Evolutionary conservation across 2,329 filamentous ascomycete genomes (phyloP).

Genomic region (Lasiodiplodia theobromae): DNA sequence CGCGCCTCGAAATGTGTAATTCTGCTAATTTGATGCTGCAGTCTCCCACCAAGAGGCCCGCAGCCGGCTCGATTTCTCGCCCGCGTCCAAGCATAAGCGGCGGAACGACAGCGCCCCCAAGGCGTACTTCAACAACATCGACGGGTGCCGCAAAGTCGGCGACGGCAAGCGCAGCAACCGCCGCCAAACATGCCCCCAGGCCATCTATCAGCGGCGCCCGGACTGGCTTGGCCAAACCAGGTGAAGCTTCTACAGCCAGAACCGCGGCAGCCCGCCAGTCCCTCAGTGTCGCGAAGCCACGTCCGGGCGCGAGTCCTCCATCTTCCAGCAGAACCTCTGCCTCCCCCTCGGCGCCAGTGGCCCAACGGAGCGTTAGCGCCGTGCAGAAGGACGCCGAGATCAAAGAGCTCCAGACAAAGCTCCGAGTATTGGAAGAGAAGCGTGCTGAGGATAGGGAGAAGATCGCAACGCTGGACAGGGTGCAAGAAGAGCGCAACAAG

Average conservation of each 20-base stretch:
- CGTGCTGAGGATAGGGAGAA: conserved; percentile 84
- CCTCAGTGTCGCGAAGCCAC: conserved; percentile 13
- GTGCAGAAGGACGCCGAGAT: conserved; percentile 63
- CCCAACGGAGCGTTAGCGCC: conserved; percentile 21
- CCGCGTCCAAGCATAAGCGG: conserved; percentile 28
- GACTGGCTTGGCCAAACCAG: conserved; percentile 11
- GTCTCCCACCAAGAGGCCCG: conserved; percentile 29
- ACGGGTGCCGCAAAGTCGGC: conserved; percentile 22
- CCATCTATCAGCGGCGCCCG: conserved; percentile 23
- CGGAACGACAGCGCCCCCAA: conserved; percentile 18
- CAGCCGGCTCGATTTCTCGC: conserved; percentile 31
- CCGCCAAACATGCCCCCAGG: conserved; percentile 7
- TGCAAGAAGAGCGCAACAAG: conserved; percentile 78
- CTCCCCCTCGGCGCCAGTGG: conserved; percentile 19
- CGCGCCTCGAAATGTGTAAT: background rate
- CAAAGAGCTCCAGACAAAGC: conserved; percentile 87
- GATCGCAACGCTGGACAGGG: conserved; percentile 76
- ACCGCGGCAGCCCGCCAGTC: conserved; percentile 17
- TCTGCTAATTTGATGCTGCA: conserved; percentile 3
- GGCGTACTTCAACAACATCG: conserved; percentile 27
- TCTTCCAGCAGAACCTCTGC: conserved; percentile 18
- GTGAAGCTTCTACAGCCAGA: conserved; percentile 17
- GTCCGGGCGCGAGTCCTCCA: conserved; percentile 31
- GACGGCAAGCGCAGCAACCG: conserved; percentile 7
- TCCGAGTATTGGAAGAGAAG: conserved; percentile 88